Evolutionary conservation across 305 asterid genomes (phyloP).

Genomic region (Lippia alba): DNA sequence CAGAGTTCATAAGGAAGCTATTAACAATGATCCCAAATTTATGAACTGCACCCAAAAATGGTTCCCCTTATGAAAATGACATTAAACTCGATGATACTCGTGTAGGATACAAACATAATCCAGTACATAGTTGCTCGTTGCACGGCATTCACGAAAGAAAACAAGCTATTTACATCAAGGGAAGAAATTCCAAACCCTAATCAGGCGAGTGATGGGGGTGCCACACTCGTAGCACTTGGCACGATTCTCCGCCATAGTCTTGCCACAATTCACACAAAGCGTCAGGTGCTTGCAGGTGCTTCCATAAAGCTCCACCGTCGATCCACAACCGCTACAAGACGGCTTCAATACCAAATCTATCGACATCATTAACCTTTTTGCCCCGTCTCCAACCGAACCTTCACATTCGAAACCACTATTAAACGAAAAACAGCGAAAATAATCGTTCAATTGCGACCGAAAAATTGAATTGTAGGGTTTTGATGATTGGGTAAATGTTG

Average conservation of each 20-base stretch:
- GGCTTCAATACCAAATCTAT: conserved; percentile 84
- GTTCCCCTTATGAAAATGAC: not conserved
- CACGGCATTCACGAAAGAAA: conserved; percentile 15
- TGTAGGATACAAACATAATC: not conserved
- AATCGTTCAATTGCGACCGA: not conserved
- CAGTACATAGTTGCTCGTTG: conserved; percentile 1
- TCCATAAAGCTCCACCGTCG: conserved; percentile 84
- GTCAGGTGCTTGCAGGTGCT: conserved; percentile 94
- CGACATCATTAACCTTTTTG: conserved; percentile 45
- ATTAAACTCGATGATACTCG: not conserved
- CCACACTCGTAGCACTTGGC: conserved; percentile 86
- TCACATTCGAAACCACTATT: conserved; percentile 16
- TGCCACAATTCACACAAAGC: conserved; percentile 83
- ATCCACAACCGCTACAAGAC: conserved; percentile 82
- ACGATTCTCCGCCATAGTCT: conserved; percentile 74
- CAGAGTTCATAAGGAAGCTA: not conserved
- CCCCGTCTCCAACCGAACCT: not conserved
- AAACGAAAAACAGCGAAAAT: not conserved
- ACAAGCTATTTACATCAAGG: not conserved
- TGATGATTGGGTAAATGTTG: not conserved
- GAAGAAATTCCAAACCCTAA: conserved; percentile 60
- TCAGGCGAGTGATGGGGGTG: conserved; percentile 71
- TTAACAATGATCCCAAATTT: conserved; percentile 10
- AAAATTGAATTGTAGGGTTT: conserved; percentile 36
- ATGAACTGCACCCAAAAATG: conserved; percentile 3